phyloP scores from a whole-genome alignment of 345 rosid species.

The Ailanthus altissimus region DNA sequence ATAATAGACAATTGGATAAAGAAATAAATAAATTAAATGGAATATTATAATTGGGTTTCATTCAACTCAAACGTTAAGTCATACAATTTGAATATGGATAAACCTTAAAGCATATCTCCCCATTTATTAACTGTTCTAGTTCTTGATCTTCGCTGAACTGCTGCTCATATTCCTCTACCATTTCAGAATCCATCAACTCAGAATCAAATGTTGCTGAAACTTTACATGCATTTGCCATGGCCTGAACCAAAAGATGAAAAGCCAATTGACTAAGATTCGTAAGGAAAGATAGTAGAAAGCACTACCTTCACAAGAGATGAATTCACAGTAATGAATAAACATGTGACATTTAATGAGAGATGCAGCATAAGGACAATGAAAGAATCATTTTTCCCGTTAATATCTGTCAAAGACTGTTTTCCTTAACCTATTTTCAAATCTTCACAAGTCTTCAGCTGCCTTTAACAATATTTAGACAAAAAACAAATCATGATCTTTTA shows the following conservation, averaged over 20 bases:
- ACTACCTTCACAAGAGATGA: neutral
- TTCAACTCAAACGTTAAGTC: constrained; percentile 30
- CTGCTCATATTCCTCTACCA: constrained; percentile 47
- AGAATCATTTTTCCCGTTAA: neutral
- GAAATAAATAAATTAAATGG: neutral
- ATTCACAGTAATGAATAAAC: neutral
- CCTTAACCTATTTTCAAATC: constrained; percentile 10
- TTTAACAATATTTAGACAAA: constrained; percentile 1
- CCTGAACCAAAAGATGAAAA: constrained; percentile 46
- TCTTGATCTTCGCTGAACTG: constrained; percentile 71
- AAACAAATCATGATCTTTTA: neutral
- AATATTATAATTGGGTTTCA: neutral
- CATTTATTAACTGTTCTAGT: constrained; percentile 68
- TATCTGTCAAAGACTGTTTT: neutral
- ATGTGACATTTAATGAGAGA: constrained; percentile 5
- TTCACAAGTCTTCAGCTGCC: neutral
- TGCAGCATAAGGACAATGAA: neutral
- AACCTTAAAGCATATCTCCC: constrained; percentile 70
- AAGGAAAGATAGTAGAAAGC: constrained; percentile 3
- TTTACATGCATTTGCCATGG: constrained; percentile 79
- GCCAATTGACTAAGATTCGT: constrained; percentile 1
- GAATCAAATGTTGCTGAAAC: constrained; percentile 49
- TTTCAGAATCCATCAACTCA: constrained; percentile 65
- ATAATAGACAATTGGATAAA: constrained; percentile 24
- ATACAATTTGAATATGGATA: constrained; percentile 74